phyloP scores from a whole-genome alignment of 805 yeast species.

The Cyberlindnera maclurae region DNA sequence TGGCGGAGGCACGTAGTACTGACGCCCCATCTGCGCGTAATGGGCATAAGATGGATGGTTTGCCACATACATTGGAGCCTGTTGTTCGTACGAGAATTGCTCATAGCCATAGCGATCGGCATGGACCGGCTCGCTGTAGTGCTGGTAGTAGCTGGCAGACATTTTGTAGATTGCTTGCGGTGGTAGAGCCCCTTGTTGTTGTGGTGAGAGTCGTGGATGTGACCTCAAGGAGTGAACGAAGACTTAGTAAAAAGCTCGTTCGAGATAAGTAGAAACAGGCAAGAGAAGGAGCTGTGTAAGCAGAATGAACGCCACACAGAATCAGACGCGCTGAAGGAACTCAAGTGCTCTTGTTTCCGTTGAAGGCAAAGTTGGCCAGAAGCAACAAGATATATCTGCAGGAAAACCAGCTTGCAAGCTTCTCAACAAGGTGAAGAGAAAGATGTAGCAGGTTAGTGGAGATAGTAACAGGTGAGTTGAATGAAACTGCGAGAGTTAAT shows the following conservation, averaged over 20 bases:
- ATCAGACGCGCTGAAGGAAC: not conserved
- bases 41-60: not conserved
- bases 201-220: not conserved
- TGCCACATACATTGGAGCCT: slow-evolving; percentile 4
- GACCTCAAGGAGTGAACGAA: slow-evolving; percentile 24
- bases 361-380: slow-evolving; percentile 2
- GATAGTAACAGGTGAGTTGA: not conserved
- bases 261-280: not conserved
- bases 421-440: not conserved
- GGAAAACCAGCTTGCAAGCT: no score
- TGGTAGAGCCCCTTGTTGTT: not conserved
- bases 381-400: not conserved
- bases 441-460: not conserved
- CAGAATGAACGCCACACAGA: not conserved
- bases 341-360: not conserved
- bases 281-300: not conserved
- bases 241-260: slow-evolving; percentile 38
- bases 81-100: not conserved
- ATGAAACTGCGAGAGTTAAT: not conserved
- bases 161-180: slow-evolving; percentile 2
- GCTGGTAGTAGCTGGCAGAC: slow-evolving; percentile 19
- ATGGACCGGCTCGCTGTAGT: slow-evolving; percentile 4
- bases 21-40: slow-evolving; percentile 2
- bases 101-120: slow-evolving; percentile 1
- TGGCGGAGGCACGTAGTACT: not conserved